phyloP scores from a whole-genome alignment of 257 asterid species.

The Solanum virginianum region DNA sequence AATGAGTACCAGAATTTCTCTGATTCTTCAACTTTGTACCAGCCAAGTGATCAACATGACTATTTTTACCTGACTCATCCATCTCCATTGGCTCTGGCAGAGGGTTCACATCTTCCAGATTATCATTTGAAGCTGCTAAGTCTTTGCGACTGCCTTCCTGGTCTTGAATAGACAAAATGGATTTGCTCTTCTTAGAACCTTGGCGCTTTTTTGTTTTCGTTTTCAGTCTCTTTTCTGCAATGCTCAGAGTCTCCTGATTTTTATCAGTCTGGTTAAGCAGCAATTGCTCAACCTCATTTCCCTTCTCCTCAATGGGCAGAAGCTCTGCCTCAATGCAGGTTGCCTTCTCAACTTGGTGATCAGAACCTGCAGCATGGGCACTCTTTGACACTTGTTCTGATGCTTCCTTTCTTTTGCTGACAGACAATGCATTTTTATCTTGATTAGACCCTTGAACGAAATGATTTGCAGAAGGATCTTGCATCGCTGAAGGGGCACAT shows the following conservation, averaged over 20 bases:
- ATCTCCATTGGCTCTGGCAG: neutral
- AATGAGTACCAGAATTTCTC: neutral
- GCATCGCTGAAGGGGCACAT: slow-evolving; percentile 4
- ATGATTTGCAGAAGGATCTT: slow-evolving; percentile 2
- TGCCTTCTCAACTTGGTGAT: slow-evolving; percentile 3
- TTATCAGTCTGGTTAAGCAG: slow-evolving; percentile 3
- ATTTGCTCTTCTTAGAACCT: slow-evolving; percentile 23
- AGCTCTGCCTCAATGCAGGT: slow-evolving; percentile 5
- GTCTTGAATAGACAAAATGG: slow-evolving; percentile 11
- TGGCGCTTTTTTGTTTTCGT: slow-evolving; percentile 25
- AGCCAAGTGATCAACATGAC: neutral
- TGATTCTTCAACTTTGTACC: neutral
- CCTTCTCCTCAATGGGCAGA: slow-evolving; percentile 8
- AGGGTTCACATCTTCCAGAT: slow-evolving; percentile 4
- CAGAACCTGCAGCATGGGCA: slow-evolving; percentile 2
- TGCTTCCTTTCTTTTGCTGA: slow-evolving; percentile 3
- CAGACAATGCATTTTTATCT: slow-evolving; percentile 5
- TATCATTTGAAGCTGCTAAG: slow-evolving; percentile 15
- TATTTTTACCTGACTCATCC: slow-evolving; percentile 1
- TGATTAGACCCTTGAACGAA: slow-evolving; percentile 5
- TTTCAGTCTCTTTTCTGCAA: slow-evolving; percentile 12
- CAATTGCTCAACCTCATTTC: slow-evolving; percentile 7
- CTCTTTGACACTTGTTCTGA: slow-evolving; percentile 11
- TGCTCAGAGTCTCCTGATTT: slow-evolving; percentile 7
- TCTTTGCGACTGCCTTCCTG: slow-evolving; percentile 18